phyloP scores from a whole-genome alignment of 2,329 filamentous ascomycete species.

The Aspergillus novoparasiticus region DNA sequence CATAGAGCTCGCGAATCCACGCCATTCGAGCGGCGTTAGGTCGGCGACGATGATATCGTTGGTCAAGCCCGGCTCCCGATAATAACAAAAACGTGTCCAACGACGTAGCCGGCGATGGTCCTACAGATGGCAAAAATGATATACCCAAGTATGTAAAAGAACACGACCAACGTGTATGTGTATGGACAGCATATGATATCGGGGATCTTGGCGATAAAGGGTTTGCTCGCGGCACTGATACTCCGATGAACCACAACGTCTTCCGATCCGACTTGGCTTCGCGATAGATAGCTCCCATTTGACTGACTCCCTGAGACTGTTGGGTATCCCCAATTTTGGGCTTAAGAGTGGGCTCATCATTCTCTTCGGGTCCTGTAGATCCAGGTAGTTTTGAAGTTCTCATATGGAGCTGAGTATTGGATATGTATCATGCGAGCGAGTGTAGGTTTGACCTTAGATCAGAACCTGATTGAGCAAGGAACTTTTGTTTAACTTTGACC shows the following conservation, averaged over 20 bases:
- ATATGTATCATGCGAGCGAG: neutral
- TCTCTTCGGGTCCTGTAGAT: no score
- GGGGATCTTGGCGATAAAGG: conserved; percentile 15
- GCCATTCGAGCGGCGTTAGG: no score
- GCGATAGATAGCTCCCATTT: conserved; percentile 14
- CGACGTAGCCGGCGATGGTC: no score
- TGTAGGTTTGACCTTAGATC: no score
- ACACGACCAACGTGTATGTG: conserved; percentile 9
- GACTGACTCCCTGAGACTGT: conserved; percentile 4
- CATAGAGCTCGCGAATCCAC: no score
- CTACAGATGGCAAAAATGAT: no score
- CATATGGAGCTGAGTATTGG: fast-evolving
- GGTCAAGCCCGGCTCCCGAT: no score
- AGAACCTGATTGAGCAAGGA: no score
- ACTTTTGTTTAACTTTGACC: fast-evolving
- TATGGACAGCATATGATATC: conserved; percentile 13
- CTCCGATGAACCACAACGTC: conserved; percentile 8
- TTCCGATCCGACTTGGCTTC: conserved; percentile 13
- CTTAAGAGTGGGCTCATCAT: neutral
- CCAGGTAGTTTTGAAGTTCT: neutral
- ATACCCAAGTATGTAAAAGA: neutral
- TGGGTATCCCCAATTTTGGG: neutral
- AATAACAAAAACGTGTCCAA: no score
- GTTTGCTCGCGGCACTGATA: conserved; percentile 13
- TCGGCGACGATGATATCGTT: no score